Conservation (phyloP, 1,139 yeast species). For the Chernovozyma aurita region DNA sequence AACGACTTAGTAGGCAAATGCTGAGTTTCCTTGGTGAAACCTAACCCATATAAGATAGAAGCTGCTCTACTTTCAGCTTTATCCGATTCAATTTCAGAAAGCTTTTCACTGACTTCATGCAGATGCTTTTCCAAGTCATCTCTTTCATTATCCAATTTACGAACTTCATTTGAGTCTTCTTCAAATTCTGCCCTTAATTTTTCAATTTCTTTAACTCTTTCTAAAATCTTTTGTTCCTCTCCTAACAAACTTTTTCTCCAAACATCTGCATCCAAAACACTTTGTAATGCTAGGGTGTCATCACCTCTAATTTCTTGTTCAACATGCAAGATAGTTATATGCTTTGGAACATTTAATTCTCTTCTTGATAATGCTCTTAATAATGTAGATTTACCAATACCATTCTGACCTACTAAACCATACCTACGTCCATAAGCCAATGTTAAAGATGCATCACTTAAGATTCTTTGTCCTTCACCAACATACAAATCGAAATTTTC, state of each 20-base stretch:
- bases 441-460: slow-evolving; percentile 83
- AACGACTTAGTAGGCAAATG: slow-evolving; percentile 78
- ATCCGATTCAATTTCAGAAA: slow-evolving; percentile 91
- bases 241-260: slow-evolving; percentile 88
- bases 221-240: slow-evolving; percentile 73
- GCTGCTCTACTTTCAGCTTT: slow-evolving; percentile 98
- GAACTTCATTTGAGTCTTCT: slow-evolving; percentile 76
- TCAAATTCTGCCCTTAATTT: slow-evolving; percentile 64
- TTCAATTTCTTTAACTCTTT: slow-evolving; percentile 72
- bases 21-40: slow-evolving; percentile 88
- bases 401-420: slow-evolving; percentile 96
- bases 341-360: slow-evolving; percentile 90
- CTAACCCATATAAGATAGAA: slow-evolving; percentile 86
- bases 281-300: slow-evolving; percentile 78
- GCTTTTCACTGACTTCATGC: slow-evolving; percentile 73
- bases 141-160: slow-evolving; percentile 82
- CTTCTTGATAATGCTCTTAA: slow-evolving; percentile 88
- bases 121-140: slow-evolving; percentile 78
- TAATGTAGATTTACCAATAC: slow-evolving; percentile 97
- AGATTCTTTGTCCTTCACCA: slow-evolving; percentile 91
- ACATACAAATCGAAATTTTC: slow-evolving; percentile 92
- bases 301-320: slow-evolving; percentile 97
- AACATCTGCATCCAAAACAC: slow-evolving; percentile 97
- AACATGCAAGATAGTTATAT: slow-evolving; percentile 90
- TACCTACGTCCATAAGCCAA: slow-evolving; percentile 91